phyloP scores from a whole-genome alignment of 495 filamentous ascomycete genomes.

The Penicillium lividum region DNA sequence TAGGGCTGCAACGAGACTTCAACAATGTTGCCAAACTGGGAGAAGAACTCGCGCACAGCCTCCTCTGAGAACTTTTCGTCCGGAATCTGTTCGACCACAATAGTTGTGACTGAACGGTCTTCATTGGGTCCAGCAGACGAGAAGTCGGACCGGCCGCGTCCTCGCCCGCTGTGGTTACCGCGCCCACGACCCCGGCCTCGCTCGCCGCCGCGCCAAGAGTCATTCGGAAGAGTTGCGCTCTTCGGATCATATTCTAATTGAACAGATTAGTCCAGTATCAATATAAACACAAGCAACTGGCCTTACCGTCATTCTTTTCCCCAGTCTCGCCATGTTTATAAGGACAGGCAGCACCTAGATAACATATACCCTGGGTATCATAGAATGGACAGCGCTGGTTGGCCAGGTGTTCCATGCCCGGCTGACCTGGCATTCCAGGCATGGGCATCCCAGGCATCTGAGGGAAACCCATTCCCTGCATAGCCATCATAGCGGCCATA shows the following conservation, averaged over 20 bases:
- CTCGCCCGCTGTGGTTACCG: constrained; percentile 46
- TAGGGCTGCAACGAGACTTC: constrained; percentile 75
- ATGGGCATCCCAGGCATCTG: constrained; percentile 56
- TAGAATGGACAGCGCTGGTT: constrained; percentile 78
- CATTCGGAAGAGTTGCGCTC: constrained; percentile 51
- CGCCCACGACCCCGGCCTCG: constrained; percentile 53
- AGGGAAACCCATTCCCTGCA: constrained; percentile 69
- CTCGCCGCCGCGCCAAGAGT: constrained; percentile 39
- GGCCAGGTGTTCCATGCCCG: constrained; percentile 33
- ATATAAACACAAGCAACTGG: background rate
- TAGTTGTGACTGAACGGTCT: constrained; percentile 72
- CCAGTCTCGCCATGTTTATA: constrained; percentile 79
- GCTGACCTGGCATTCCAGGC: constrained; percentile 41
- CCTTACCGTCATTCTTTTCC: constrained; percentile 54
- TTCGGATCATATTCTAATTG: constrained; percentile 83
- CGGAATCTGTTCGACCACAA: constrained; percentile 93
- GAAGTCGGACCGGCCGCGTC: constrained; percentile 65
- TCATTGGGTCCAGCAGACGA: constrained; percentile 72
- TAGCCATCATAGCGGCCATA: constrained; percentile 67
- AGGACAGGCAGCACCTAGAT: constrained; percentile 71
- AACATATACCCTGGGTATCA: constrained; percentile 85
- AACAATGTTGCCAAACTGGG: constrained; percentile 74
- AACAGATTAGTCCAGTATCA: constrained; percentile 9
- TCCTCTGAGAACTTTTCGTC: constrained; percentile 79
- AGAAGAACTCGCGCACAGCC: constrained; percentile 77